A percentile compares a stretch with the other conserved stretches of the same genome.
These are phyloP conservation scores for Lentinula sp. DNA, from an alignment of 768 basidiomycete species.

Conservation along the genomic window DNA sequence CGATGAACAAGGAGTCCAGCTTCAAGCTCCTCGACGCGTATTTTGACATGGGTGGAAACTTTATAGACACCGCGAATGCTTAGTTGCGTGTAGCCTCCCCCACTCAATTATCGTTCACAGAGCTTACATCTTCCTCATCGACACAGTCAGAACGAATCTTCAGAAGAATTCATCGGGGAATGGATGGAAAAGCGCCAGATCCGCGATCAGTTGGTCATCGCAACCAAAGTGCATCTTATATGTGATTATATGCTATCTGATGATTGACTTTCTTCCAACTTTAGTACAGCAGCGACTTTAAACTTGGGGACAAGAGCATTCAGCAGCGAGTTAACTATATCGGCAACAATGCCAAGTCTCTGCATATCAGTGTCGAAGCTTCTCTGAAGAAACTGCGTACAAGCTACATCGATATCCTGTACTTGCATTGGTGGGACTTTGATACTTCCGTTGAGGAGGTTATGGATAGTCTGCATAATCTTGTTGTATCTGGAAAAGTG, in stretches of 20 bases:
- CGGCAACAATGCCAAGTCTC: constrained; percentile 41
- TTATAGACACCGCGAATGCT: constrained; percentile 40
- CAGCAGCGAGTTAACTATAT: constrained; percentile 30
- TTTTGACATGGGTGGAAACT: constrained; percentile 36
- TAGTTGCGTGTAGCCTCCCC: constrained; percentile 19
- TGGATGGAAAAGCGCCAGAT: constrained; percentile 41
- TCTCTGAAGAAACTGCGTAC: constrained; percentile 7
- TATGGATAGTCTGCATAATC: constrained; percentile 25
- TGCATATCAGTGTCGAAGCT: constrained; percentile 4
- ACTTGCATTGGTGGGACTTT: constrained; percentile 5
- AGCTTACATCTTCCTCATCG: not conserved
- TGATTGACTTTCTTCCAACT: constrained; percentile 14
- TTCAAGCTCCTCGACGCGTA: constrained; percentile 41
- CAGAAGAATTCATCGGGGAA: constrained; percentile 47
- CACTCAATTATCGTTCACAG: not conserved
- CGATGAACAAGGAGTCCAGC: constrained; percentile 29
- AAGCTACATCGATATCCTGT: constrained; percentile 6
- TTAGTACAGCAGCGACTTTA: constrained; percentile 27
- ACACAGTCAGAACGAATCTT: constrained; percentile 45
- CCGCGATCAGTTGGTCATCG: constrained; percentile 43
- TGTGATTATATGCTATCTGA: not conserved
- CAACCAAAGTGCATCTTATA: constrained; percentile 30
- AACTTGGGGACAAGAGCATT: constrained; percentile 17
- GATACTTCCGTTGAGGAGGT: constrained; percentile 7
- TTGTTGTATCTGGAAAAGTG: constrained; percentile 35